Percentiles rank a stretch among this genome's conserved stretches.
Evolutionary conservation across 441 rosid genomes (phyloP).

Genomic region (Croton setiger): DNA sequence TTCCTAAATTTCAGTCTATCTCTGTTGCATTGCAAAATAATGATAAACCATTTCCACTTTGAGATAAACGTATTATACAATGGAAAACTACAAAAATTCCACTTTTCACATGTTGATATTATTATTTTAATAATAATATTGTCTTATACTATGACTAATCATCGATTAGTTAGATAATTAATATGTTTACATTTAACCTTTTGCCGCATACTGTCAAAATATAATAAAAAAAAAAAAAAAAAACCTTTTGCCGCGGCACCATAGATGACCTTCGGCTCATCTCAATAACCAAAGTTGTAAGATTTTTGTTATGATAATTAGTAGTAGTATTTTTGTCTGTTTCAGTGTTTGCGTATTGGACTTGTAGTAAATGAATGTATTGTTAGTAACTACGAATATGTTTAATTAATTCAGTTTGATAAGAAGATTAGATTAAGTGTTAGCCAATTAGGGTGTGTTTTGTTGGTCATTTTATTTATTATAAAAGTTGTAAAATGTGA

Average conservation of each 20-base stretch:
- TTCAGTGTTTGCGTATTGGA: not conserved
- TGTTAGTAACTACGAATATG: too few relatives aligned
- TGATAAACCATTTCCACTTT: not conserved
- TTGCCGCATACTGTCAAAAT: not conserved
- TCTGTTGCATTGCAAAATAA: too few relatives aligned
- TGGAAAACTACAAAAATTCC: not conserved
- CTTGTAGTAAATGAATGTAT: too few relatives aligned
- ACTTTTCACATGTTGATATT: not conserved
- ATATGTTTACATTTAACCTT: not conserved
- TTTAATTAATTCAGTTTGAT: too few relatives aligned
- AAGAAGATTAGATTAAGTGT: too few relatives aligned
- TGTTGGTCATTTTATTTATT: too few relatives aligned
- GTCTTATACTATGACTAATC: not conserved
- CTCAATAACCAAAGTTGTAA: not conserved
- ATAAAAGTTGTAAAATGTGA: too few relatives aligned
- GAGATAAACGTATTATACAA: not conserved
- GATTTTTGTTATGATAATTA: not conserved
- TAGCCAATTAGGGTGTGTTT: too few relatives aligned
- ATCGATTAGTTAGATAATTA: not conserved
- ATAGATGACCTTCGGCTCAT: not conserved
- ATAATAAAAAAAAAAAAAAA: too few relatives aligned
- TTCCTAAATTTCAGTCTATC: too few relatives aligned
- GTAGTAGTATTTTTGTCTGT: not conserved
- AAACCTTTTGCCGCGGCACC: not conserved
- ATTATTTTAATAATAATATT: not conserved